phyloP scores from a whole-genome alignment of 257 asterid genomes.

The Avicennia marina region DNA sequence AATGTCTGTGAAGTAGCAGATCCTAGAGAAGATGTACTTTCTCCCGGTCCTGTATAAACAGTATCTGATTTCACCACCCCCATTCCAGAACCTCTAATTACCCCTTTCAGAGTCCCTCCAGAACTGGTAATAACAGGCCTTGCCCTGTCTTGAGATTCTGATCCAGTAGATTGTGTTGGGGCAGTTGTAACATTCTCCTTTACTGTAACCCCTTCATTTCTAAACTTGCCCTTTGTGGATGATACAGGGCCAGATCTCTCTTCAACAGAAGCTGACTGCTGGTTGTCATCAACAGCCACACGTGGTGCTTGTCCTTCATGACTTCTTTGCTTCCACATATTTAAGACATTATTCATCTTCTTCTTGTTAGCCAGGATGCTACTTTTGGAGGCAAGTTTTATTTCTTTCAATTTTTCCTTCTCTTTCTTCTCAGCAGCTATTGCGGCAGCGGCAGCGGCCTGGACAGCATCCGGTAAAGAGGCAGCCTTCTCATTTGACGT shows the following conservation, averaged over 20 bases:
- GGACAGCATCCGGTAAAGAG: slow-evolving; percentile 88
- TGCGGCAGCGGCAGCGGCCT: slow-evolving; percentile 99
- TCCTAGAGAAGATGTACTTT: slow-evolving; percentile 33
- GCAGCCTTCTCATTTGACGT: slow-evolving; percentile 65
- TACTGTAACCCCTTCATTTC: slow-evolving; percentile 33
- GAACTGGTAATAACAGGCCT: slow-evolving; percentile 44
- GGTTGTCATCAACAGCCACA: slow-evolving; percentile 63
- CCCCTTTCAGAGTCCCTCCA: slow-evolving; percentile 77
- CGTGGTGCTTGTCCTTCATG: slow-evolving; percentile 94
- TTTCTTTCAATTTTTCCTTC: slow-evolving; percentile 83
- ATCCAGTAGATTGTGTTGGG: slow-evolving; percentile 34
- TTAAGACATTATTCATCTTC: slow-evolving; percentile 92
- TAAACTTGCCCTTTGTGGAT: slow-evolving; percentile 50
- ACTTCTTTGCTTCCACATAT: slow-evolving; percentile 98
- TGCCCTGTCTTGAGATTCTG: slow-evolving; percentile 60
- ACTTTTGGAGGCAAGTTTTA: slow-evolving; percentile 83
- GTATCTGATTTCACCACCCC: slow-evolving; percentile 84
- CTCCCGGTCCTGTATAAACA: slow-evolving; percentile 50
- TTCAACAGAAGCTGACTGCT: slow-evolving; percentile 35
- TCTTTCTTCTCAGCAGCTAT: slow-evolving; percentile 97
- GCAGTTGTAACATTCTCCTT: slow-evolving; percentile 38
- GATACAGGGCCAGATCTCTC: slow-evolving; percentile 48
- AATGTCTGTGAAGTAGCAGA: slow-evolving; percentile 30
- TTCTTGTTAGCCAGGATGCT: slow-evolving; percentile 92
- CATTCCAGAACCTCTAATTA: slow-evolving; percentile 80